Base-by-base conservation (phyloP, 176 grass and related monocot genomes). In the Carex myosuroides region DNA sequence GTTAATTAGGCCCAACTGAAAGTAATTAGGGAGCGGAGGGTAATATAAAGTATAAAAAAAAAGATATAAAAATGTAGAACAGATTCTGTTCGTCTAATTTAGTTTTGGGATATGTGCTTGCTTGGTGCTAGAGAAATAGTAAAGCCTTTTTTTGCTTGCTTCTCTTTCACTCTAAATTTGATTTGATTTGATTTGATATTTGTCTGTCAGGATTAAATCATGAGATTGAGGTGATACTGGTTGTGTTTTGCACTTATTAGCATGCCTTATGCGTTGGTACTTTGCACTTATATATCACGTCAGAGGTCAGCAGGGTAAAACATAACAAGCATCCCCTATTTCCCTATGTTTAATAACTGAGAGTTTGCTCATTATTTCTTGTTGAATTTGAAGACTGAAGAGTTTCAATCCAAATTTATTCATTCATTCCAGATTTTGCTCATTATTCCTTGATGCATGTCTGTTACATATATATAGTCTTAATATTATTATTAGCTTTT, bases 21-120 rank as follows among this genome's bases (percentile, higher is more conserved):
- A 26, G 37, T 82, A 48, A 44, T 29, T 64, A 68, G 62, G 54
- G 32, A 56, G 29, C 35, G 14, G 16, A 44, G 32, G 56, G 37
- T 21, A 75, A 53, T 53, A 69, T 16, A 7, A 70, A 59, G 18
- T 59, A n/a, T 39, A 39, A 6, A 39, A 11, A 16, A 82, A 29
- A 1, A 2, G 1, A 29, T 29, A 29, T 29, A 11, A 16, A 74
- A 62, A 82, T 64, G 42, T 62, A 44, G 44, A 48, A 48, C 10
- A 50, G 56, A 82, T 73, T 83, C 74, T 81, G 83, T 90, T 78
- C 90, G 88, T 87, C 89, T 81, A 81, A 37, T 44, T 70, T 82
- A 93, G 93, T 93, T 92, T 98, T 91, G 90, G 92, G 82, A 98
- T 93, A 94, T 86, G 90, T 98, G 89, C 95, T 98, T 98, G 90